A percentile compares a stretch with the other conserved stretches of the same genome.
These are phyloP conservation scores for Fistulifera pelliculosa DNA, from an alignment of 108 stramenopile species.

Conservation along the genomic window DNA sequence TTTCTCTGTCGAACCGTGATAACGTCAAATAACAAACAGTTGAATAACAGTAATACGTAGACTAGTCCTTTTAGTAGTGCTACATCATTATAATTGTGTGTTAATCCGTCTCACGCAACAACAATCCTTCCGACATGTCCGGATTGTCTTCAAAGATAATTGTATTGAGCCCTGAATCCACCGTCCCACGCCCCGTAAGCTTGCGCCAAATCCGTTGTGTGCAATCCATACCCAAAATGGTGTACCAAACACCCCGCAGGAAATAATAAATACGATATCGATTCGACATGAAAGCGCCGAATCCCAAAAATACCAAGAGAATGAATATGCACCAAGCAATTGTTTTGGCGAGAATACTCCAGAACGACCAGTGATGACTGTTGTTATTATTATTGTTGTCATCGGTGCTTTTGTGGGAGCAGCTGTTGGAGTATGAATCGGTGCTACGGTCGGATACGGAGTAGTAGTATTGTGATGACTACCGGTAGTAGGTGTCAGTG, in stretches of 20 bases:
- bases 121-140: slow-evolving; percentile 28
- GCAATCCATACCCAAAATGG: slow-evolving; percentile 17
- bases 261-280: slow-evolving; percentile 51
- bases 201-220: slow-evolving; percentile 3
- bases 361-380: slow-evolving; percentile 16
- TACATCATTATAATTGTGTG: too few relatives aligned
- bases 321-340: slow-evolving; percentile 27
- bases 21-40: too few relatives aligned
- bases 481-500: slow-evolving; percentile 1
- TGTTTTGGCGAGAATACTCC: slow-evolving; percentile 28
- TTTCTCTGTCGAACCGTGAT: too few relatives aligned
- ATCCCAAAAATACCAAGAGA: slow-evolving; percentile 28
- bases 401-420: slow-evolving; percentile 7
- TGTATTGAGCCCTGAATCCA: slow-evolving; percentile 24
- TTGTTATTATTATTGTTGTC: background rate
- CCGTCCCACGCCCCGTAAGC: background rate
- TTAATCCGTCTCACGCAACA: slow-evolving; percentile 23
- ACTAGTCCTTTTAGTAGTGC: too few relatives aligned
- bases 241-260: slow-evolving; percentile 30
- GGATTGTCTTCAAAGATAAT: slow-evolving; percentile 27
- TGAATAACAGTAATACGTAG: too few relatives aligned
- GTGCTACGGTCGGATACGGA: slow-evolving; percentile 8
- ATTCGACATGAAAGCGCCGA: slow-evolving; percentile 46
- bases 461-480: slow-evolving; percentile 1
- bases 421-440: slow-evolving; percentile 13